phyloP scores from a whole-genome alignment of 495 filamentous ascomycete species.

The Penicillium subrubescens region DNA sequence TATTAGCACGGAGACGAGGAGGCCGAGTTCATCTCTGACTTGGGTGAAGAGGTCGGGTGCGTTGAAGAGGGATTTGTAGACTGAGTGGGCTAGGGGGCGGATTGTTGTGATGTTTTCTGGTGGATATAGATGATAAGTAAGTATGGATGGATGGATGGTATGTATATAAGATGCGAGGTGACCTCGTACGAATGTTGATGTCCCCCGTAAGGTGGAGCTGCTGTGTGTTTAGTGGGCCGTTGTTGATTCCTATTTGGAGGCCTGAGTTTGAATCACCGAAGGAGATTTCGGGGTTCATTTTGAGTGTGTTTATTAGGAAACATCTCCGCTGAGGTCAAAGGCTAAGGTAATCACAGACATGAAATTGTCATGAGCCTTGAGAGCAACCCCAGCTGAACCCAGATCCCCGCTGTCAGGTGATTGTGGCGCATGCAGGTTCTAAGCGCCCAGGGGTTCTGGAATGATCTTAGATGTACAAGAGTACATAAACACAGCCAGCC shows the following conservation, averaged over 20 bases:
- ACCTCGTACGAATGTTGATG: background rate
- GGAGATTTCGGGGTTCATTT: background rate
- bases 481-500: too few species aligned
- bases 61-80: background rate
- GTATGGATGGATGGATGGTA: background rate
- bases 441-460: background rate
- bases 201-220: background rate
- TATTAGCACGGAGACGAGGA: background rate
- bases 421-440: background rate
- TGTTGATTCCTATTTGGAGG: background rate
- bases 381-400: background rate
- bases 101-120: background rate
- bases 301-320: background rate
- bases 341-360: background rate
- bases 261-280: background rate
- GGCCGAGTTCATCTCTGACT: background rate
- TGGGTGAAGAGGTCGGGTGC: background rate
- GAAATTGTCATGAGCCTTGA: background rate
- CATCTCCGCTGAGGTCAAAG: background rate
- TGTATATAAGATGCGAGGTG: background rate
- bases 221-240: background rate
- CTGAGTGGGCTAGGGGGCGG: background rate
- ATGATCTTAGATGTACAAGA: background rate
- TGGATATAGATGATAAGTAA: background rate
- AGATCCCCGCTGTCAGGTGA: background rate